Evolutionary conservation across 202 grass and related monocot genomes (phyloP).

Genomic region (Schoenoplectus triqueter): DNA sequence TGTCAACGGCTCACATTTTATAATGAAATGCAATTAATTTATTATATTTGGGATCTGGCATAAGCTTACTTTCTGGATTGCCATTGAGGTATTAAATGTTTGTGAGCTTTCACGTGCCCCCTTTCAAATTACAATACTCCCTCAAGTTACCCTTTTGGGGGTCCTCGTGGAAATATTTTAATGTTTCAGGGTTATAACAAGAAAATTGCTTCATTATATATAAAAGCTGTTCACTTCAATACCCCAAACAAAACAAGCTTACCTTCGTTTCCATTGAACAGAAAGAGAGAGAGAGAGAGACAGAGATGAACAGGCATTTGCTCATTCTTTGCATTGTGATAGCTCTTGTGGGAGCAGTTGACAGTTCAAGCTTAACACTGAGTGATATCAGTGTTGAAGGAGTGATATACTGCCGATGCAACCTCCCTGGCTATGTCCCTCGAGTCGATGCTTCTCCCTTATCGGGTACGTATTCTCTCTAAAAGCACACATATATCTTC

Average conservation of each 20-base stretch:
- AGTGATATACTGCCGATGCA: slow-evolving; percentile 34
- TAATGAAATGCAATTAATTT: not conserved
- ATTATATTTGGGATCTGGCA: not conserved
- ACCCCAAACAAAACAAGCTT: not conserved
- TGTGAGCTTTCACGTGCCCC: not conserved
- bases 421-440: not conserved
- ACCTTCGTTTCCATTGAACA: not conserved
- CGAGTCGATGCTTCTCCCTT: slow-evolving; percentile 17
- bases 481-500: not conserved
- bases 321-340: not conserved
- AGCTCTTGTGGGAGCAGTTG: not conserved
- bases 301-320: slow-evolving; percentile 17
- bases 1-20: slow-evolving; percentile 11
- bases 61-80: slow-evolving; percentile 26
- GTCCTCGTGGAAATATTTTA: not conserved
- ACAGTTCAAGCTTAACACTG: not conserved
- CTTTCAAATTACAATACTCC: too few species aligned
- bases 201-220: not conserved
- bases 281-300: not conserved
- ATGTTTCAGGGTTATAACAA: too few species aligned
- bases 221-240: not conserved
- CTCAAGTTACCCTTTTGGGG: too few species aligned
- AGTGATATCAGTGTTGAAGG: slow-evolving; percentile 30
- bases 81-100: slow-evolving; percentile 2
- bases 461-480: not conserved